A percentile compares a stretch with the other conserved stretches of the same genome.
phyloP scores from a whole-genome alignment of 176 grass and related monocot genomes.

The Carex scoparia region DNA sequence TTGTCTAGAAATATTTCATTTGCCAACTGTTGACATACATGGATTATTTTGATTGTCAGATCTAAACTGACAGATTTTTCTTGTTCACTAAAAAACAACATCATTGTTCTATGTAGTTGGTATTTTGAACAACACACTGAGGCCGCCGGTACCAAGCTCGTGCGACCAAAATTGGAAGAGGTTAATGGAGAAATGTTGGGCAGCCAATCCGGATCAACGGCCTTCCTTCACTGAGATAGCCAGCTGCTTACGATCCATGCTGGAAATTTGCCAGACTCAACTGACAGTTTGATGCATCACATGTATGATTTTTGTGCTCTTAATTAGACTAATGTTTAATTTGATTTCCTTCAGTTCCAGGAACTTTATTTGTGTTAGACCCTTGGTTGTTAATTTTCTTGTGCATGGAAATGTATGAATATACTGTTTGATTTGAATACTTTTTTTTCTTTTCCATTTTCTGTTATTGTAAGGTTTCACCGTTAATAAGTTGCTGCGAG shows the following conservation, averaged over 20 bases:
- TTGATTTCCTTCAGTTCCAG: not conserved
- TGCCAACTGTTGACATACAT: no score
- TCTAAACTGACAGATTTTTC: not conserved
- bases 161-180: slow-evolving; percentile 64
- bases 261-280: slow-evolving; percentile 36
- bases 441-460: not conserved
- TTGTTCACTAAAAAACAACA: not conserved
- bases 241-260: slow-evolving; percentile 38
- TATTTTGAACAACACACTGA: slow-evolving; percentile 73
- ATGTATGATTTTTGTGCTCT: not conserved
- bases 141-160: slow-evolving; percentile 62
- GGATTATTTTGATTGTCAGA: not conserved
- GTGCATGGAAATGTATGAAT: slow-evolving; percentile 12
- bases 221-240: slow-evolving; percentile 78
- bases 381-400: not conserved
- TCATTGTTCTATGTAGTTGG: slow-evolving; percentile 43
- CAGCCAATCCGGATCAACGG: slow-evolving; percentile 45
- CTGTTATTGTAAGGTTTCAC: not conserved
- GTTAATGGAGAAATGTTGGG: slow-evolving; percentile 91
- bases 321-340: not conserved
- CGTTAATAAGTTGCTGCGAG: not conserved
- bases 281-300: slow-evolving; percentile 11
- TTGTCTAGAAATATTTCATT: no score
- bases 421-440: not conserved
- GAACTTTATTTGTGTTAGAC: not conserved